Conservation (phyloP, 2,329 filamentous ascomycete species). For the Paecilomyces niveus region DNA sequence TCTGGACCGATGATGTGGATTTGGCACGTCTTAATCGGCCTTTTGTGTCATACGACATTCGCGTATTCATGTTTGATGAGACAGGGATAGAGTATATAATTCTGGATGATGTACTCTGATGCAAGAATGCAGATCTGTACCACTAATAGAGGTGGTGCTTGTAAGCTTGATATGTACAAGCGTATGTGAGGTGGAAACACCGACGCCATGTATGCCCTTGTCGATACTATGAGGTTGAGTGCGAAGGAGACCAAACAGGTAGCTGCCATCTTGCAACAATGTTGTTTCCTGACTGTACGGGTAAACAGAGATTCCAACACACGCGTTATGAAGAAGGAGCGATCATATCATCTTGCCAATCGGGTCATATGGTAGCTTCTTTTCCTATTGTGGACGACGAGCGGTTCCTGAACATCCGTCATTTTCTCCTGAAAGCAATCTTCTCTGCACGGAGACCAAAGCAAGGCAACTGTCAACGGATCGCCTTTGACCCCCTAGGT, state of each 20-base stretch:
- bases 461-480: too few relatives aligned
- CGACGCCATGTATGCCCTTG: too few relatives aligned
- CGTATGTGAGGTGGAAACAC: not conserved
- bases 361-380: too few relatives aligned
- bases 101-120: slow-evolving; percentile 5
- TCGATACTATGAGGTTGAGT: not conserved
- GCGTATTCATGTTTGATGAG: slow-evolving; percentile 15
- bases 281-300: not conserved
- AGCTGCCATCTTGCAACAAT: not conserved
- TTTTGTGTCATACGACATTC: slow-evolving; percentile 20
- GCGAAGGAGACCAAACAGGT: not conserved
- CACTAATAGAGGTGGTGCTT: not conserved
- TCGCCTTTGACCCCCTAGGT: too few relatives aligned
- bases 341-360: not conserved
- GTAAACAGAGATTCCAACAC: not conserved
- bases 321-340: not conserved
- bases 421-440: too few relatives aligned
- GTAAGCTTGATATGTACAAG: not conserved
- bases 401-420: too few relatives aligned
- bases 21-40: slow-evolving; percentile 29
- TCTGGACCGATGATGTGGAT: slow-evolving; percentile 32
- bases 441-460: too few relatives aligned
- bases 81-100: not conserved
- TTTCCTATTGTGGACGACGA: too few relatives aligned
- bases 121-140: slow-evolving; percentile 5